Percentiles rank a stretch among this genome's conserved stretches.
phyloP scores from a whole-genome alignment of 2,329 filamentous ascomycete genomes.

The Aspergillus fumigatiaffinis region DNA sequence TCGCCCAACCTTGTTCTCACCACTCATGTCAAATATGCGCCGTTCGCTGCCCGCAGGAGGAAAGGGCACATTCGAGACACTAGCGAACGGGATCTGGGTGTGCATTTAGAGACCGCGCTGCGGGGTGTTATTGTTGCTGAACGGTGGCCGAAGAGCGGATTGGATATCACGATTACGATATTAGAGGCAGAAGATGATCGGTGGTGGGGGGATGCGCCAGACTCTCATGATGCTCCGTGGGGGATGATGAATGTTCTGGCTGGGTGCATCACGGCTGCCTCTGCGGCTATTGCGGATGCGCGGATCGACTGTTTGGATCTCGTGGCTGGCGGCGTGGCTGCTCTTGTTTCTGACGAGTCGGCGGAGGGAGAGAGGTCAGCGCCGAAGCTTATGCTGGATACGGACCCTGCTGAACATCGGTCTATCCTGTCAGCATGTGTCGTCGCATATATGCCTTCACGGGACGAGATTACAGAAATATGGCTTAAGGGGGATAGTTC shows the following conservation, averaged over 20 bases:
- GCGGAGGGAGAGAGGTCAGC: slow-evolving; percentile 18
- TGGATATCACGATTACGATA: slow-evolving; percentile 91
- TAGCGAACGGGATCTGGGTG: slow-evolving; percentile 81
- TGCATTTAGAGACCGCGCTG: slow-evolving; percentile 86
- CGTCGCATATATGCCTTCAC: slow-evolving; percentile 78
- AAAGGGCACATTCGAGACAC: slow-evolving; percentile 83
- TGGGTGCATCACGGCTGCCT: slow-evolving; percentile 89
- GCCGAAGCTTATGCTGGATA: slow-evolving; percentile 63
- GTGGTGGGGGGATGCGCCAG: slow-evolving; percentile 57
- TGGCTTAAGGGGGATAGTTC: slow-evolving; percentile 79
- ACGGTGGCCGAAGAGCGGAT: slow-evolving; percentile 95
- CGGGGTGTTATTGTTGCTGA: slow-evolving; percentile 88
- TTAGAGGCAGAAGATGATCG: slow-evolving; percentile 86
- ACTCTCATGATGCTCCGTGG: slow-evolving; percentile 62
- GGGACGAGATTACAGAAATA: slow-evolving; percentile 89
- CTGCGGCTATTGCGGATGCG: slow-evolving; percentile 87
- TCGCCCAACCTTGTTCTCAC: slow-evolving; percentile 87
- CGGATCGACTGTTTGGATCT: slow-evolving; percentile 94
- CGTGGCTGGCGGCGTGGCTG: slow-evolving; percentile 83
- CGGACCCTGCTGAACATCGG: slow-evolving; percentile 74
- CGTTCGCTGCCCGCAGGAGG: slow-evolving; percentile 80
- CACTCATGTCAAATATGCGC: slow-evolving; percentile 93
- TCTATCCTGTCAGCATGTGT: slow-evolving; percentile 79
- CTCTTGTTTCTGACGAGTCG: slow-evolving; percentile 55
- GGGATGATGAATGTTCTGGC: slow-evolving; percentile 88